These are phyloP conservation scores for Aspergillus costaricaensis DNA, from an alignment of 2,329 filamentous ascomycete species.

Conservation along the genomic window DNA sequence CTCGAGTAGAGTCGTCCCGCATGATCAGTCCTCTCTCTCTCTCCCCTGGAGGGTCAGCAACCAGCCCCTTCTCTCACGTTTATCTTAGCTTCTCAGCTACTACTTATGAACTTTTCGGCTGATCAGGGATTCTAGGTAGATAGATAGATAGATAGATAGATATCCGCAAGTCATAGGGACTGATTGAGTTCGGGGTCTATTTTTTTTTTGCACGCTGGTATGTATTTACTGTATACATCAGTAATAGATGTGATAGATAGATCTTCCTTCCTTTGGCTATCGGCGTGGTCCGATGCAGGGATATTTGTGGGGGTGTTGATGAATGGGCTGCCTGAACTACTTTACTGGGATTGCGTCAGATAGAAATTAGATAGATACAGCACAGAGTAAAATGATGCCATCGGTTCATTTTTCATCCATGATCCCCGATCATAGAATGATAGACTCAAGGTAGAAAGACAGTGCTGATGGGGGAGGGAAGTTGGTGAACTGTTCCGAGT, in stretches of 20 bases:
- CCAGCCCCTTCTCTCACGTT: not conserved
- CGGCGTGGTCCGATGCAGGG: not conserved
- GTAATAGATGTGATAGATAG: no score
- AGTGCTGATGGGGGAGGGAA: no score
- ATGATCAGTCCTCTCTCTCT: not conserved
- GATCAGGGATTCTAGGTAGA: not conserved
- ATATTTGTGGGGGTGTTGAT: not conserved
- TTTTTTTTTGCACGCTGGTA: not conserved
- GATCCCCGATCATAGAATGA: not conserved
- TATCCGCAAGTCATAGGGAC: constrained; percentile 2
- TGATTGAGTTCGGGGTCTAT: constrained; percentile 1
- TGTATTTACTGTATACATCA: not conserved
- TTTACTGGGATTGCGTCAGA: no score
- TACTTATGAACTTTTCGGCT: no score
- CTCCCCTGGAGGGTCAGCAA: not conserved
- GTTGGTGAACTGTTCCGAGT: no score
- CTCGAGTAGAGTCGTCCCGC: no score
- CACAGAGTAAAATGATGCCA: not conserved
- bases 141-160: not conserved
- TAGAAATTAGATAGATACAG: not conserved
- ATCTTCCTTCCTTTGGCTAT: not conserved
- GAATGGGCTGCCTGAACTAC: no score
- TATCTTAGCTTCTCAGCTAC: not conserved
- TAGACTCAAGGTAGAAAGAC: not conserved
- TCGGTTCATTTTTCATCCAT: not conserved